These are phyloP conservation scores for Phytophthora capsici DNA, from an alignment of 352 stramenopile species.

Conservation along the genomic window DNA sequence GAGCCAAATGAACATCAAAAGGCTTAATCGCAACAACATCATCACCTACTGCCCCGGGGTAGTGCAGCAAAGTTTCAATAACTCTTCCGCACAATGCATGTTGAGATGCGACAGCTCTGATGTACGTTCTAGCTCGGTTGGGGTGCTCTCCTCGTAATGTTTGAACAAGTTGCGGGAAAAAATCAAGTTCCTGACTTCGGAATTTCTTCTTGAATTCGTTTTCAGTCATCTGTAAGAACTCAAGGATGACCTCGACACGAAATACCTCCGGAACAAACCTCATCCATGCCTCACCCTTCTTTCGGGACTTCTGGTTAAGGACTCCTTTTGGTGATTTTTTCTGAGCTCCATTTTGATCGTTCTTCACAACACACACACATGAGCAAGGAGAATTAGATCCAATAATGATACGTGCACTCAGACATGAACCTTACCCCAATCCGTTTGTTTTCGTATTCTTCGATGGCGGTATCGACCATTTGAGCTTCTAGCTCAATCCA, in stretches of 20 bases:
- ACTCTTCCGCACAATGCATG: conserved; percentile 54
- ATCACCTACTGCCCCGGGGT: conserved; percentile 50
- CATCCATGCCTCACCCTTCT: conserved; percentile 48
- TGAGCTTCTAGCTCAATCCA: conserved; percentile 60
- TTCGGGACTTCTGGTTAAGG: conserved; percentile 22
- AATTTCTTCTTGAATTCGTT: conserved; percentile 44
- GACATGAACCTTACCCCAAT: conserved; percentile 35
- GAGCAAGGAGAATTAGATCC: background rate
- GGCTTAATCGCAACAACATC: conserved; percentile 32
- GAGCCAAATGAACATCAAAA: conserved; percentile 48
- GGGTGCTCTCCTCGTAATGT: conserved; percentile 63
- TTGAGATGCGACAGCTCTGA: conserved; percentile 51
- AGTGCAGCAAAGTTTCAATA: conserved; percentile 38
- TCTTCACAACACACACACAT: background rate
- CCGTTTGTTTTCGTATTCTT: conserved; percentile 46
- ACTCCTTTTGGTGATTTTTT: conserved; percentile 30
- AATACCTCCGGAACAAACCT: conserved; percentile 49
- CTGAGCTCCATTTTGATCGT: conserved; percentile 11
- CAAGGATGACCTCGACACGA: conserved; percentile 43
- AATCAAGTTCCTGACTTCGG: conserved; percentile 61
- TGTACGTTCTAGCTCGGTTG: conserved; percentile 62
- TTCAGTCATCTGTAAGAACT: conserved; percentile 50
- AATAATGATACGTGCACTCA: background rate
- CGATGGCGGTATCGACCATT: conserved; percentile 55
- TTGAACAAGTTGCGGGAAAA: conserved; percentile 71